Base-by-base conservation (phyloP, 2,329 filamentous ascomycete genomes). In the Pseudopyricularia cyperi region DNA sequence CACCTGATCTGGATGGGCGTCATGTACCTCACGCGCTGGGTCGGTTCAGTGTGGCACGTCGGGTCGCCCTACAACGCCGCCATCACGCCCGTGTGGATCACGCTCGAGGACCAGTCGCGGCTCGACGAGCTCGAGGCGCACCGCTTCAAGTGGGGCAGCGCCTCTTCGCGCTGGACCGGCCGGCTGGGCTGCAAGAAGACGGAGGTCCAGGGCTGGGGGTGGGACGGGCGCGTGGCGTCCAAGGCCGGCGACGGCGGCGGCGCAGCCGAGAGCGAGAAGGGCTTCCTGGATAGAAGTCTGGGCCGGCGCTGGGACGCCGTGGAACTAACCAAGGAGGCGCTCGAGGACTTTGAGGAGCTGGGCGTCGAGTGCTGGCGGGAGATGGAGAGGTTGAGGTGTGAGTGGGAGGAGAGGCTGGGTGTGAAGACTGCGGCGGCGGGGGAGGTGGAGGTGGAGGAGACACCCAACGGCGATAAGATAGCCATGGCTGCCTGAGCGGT, bases 41-140 rank as follows among this genome's bases (percentile, higher is more conserved):
- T 89, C 26, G 93, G 93, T 48, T 94, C 87, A 3, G 87, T 87
- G 11, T 98, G 93, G 93, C 91, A 97, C 65, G 75, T 79, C 1
- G 74, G 87, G 48, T 76, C 76, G n/a, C 75, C 83, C 0, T 95
- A 95, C 69, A 76, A 78, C 19, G 90, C 85, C 42, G 88, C 90
- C 7, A 77, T 76, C 48, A 80, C 89, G 0, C 78, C 87, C 5
- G 83, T 85, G 24, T 96, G 87, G 85, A 69, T 95, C 7, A 80
- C 85, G 0, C 76, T 97, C 12, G 76, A 83, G 19, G 70, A 80
- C 7, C 76, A 84, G 53, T 76, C 77, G 15, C 71, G 73, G 19
- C 72, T 90, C 14, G 78, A 87, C 50, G 71, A 70, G 2, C 63
- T 73, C 35, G 71, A 62, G 28, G 77, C 73, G 4, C 55, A 82